Percentiles rank a stretch among this genome's conserved stretches.
phyloP scores from a whole-genome alignment of 1,139 yeast species.

The Maudiozyma humilis region DNA sequence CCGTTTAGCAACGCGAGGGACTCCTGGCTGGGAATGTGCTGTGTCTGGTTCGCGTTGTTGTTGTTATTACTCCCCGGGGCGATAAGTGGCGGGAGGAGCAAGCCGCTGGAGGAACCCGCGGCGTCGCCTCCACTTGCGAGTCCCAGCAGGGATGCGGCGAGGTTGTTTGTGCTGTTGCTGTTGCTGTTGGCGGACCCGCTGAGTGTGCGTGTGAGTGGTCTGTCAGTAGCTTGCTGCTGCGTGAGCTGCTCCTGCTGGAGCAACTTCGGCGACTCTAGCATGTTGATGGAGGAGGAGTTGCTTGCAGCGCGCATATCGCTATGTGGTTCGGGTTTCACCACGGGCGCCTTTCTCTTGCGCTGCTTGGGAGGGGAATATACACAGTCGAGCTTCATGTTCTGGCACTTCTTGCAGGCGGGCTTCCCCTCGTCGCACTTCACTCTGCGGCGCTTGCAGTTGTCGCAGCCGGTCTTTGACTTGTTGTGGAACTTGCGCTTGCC shows the following conservation, averaged over 20 bases:
- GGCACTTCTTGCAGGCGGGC: conserved; percentile 74
- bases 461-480: conserved; percentile 81
- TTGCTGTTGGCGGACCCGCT: neutral
- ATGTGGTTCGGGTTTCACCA: too few species aligned
- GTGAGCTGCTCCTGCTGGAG: conserved; percentile 7
- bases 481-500: conserved; percentile 67
- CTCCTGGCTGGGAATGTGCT: neutral
- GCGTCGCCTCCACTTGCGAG: neutral
- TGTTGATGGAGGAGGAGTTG: neutral
- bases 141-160: conserved; percentile 5
- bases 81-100: conserved; percentile 10
- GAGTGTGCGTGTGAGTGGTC: neutral
- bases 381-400: conserved; percentile 69
- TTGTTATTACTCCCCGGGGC: conserved; percentile 1
- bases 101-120: conserved; percentile 2
- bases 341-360: conserved; percentile 6
- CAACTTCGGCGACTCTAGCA: conserved; percentile 2
- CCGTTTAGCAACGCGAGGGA: neutral
- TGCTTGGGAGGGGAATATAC: conserved; percentile 35
- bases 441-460: conserved; percentile 77
- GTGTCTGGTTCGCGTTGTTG: neutral
- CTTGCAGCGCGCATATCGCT: conserved; percentile 3
- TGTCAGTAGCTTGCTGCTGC: neutral
- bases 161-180: conserved; percentile 3
- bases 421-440: conserved; percentile 88